A percentile compares a stretch with the other conserved stretches of the same genome.
phyloP scores from a whole-genome alignment of 2,329 filamentous ascomycete genomes.

The Canariomyces notabilis region DNA sequence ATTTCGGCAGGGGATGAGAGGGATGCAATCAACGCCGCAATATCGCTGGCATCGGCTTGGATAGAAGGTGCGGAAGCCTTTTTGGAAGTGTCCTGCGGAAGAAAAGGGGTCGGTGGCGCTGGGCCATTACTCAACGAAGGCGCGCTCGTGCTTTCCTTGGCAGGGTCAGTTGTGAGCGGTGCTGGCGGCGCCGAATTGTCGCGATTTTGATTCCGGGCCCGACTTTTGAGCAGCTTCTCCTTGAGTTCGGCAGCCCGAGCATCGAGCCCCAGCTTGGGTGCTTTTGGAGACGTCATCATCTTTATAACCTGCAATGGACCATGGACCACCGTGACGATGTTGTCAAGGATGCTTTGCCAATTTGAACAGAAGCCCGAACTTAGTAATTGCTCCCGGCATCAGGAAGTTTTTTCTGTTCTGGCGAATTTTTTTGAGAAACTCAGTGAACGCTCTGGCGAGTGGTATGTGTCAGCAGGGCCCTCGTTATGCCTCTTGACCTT shows the following conservation, averaged over 20 bases:
- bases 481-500: too few relatives aligned
- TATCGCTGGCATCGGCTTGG: slow-evolving; percentile 17
- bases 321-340: too few relatives aligned
- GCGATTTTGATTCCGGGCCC: slow-evolving; percentile 7
- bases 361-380: too few relatives aligned
- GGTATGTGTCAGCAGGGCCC: too few relatives aligned
- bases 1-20: slow-evolving; percentile 10
- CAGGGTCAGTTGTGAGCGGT: background rate
- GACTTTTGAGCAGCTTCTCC: slow-evolving; percentile 21
- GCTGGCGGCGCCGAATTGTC: background rate
- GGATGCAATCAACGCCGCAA: slow-evolving; percentile 21
- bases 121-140: background rate
- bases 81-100: slow-evolving; percentile 5
- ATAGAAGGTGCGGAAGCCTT: slow-evolving; percentile 9
- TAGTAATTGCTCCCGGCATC: too few relatives aligned
- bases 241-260: slow-evolving; percentile 24
- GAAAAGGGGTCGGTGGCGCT: background rate
- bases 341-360: too few relatives aligned
- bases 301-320: too few relatives aligned
- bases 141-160: background rate
- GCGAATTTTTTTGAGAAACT: too few relatives aligned
- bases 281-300: background rate
- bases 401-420: too few relatives aligned
- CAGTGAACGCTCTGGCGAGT: too few relatives aligned
- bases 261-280: slow-evolving; percentile 14